A percentile compares a stretch with the other conserved stretches of the same genome.
Evolutionary conservation across 2,329 filamentous ascomycete genomes (phyloP).

Genomic region (Penicillium sp.): DNA sequence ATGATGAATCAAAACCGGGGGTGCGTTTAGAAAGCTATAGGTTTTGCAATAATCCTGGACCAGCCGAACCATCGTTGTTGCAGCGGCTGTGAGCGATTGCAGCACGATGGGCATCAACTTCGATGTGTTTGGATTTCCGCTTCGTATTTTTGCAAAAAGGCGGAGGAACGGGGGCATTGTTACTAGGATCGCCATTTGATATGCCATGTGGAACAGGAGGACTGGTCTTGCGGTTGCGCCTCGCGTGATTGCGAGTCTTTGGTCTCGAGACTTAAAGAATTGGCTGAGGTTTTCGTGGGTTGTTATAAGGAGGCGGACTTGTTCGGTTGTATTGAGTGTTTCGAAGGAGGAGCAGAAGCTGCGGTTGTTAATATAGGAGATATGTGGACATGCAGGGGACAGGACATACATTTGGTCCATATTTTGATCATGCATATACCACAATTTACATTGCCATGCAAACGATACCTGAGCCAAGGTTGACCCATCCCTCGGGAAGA

Average conservation of each 20-base stretch:
- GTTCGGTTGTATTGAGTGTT: background rate
- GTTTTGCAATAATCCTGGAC: background rate
- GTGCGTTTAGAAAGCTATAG: background rate
- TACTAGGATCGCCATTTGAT: background rate
- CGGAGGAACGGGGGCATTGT: background rate
- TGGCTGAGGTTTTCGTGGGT: background rate
- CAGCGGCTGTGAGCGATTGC: background rate
- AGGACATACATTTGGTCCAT: background rate
- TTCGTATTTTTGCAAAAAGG: background rate
- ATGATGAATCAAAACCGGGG: background rate
- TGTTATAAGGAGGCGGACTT: background rate
- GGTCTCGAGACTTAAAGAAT: background rate
- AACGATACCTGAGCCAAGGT: background rate
- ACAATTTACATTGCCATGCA: background rate
- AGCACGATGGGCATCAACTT: background rate
- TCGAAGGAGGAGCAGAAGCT: background rate
- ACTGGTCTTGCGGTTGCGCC: background rate
- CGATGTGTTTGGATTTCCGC: background rate
- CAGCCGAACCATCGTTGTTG: background rate
- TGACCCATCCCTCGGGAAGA: background rate
- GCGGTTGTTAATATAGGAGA: background rate
- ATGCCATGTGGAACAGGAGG: background rate
- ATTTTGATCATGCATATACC: background rate
- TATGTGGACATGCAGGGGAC: background rate
- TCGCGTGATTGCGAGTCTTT: background rate